phyloP scores from a whole-genome alignment of 1,139 yeast species.

The Candida sp. region DNA sequence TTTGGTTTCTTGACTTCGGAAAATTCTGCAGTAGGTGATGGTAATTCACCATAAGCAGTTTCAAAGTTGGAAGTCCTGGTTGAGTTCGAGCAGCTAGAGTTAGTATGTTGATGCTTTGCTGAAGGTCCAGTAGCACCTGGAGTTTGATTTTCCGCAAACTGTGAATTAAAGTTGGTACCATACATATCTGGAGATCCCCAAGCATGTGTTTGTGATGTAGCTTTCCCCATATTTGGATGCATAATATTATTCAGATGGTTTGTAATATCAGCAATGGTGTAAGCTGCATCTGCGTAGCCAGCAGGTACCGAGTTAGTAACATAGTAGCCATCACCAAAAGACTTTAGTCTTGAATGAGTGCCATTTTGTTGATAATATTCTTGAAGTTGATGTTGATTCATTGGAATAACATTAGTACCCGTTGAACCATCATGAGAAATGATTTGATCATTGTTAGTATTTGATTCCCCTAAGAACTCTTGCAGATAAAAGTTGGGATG shows the following conservation, averaged over 20 bases:
- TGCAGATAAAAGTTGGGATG: not conserved
- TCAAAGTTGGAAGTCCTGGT: not conserved
- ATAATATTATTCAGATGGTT: not conserved
- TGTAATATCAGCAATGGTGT: not conserved
- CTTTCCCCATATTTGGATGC: not conserved
- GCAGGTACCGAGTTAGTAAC: not conserved
- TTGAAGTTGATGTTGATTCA: not conserved
- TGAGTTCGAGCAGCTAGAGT: not conserved
- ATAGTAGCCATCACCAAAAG: not conserved
- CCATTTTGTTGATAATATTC: not conserved
- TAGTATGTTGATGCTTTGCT: not conserved
- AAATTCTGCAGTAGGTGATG: constrained; percentile 10
- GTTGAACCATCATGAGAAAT: not conserved
- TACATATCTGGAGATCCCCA: not conserved
- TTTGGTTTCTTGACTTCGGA: constrained; percentile 27
- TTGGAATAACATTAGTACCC: not conserved
- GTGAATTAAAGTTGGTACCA: not conserved
- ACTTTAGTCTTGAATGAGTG: not conserved
- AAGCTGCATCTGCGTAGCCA: not conserved
- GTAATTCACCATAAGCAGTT: not conserved
- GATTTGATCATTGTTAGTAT: not conserved
- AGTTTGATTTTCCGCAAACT: not conserved
- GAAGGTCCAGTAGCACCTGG: not conserved
- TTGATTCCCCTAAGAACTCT: not conserved
- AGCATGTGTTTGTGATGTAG: not conserved